Base-by-base conservation (phyloP, 1,284 basidiomycete genomes). In the Afroboletus lepidellus region DNA sequence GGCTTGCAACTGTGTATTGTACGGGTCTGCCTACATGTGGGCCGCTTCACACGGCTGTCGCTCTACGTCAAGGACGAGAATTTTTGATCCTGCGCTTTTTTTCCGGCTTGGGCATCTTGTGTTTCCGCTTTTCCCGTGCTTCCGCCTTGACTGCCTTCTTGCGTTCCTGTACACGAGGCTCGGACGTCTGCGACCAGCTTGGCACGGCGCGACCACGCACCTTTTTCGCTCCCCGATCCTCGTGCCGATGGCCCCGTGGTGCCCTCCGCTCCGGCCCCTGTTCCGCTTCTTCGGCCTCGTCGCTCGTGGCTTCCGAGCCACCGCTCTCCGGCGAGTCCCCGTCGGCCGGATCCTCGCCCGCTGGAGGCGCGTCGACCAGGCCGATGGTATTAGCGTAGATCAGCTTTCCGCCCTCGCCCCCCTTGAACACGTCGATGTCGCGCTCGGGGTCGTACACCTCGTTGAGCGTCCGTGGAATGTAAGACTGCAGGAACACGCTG, bases 371-470 rank as follows among this genome's bases (percentile, higher is more conserved):
- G n/a, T 73, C 69, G 12, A 90, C 80, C 43, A 96, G 72, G 8
- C 90, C 91, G 45, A 94, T 92, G 0, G 90, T 82, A 56, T 88
- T 83, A 16, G 87, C 85, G 65, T 97, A 98, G 55, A 97, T 96
- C 38, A 96, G 77, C 41, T 79, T 78, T 46, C 77, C 73, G 8
- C 85, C 84, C 48, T 87, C 82, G 1, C 93, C 92, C 8, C 81
- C 73, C 32, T 77, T 77, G 37, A 95, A 74, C 21, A 81, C 78
- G 32, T 84, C 90, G 15, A 92, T 85, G 64, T 97, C 94, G 23
- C 94, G 79, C 66, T 98, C 94, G 0, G 93, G 91, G 67, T 98
- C 92, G 65, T 87, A 92, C 5, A 98, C 88, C 63, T 97, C 92
- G 57, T 92, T 92, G 29, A 98, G 75, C 13, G 84, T 87, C 23